These are phyloP conservation scores for Lagenidium giganteum DNA, from an alignment of 352 stramenopile species.

Conservation along the genomic window DNA sequence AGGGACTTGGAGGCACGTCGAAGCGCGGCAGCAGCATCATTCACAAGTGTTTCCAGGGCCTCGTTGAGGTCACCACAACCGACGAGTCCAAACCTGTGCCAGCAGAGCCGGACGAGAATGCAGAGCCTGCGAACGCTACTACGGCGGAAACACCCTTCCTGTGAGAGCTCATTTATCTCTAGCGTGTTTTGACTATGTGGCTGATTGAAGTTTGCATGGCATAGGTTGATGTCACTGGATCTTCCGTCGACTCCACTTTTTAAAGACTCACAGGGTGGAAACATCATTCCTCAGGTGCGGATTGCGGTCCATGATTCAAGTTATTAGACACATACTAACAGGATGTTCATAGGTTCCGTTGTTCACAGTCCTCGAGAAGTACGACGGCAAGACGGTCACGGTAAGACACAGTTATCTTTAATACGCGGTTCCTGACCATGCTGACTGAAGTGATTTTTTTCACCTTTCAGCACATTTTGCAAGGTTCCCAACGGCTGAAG, in stretches of 20 bases:
- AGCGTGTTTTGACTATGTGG: background rate
- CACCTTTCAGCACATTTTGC: constrained; percentile 55
- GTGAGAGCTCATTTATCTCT: constrained; percentile 33
- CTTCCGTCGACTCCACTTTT: constrained; percentile 98
- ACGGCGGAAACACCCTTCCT: constrained; percentile 59
- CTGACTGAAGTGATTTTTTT: constrained; percentile 6
- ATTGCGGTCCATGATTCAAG: no score
- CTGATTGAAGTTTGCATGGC: constrained; percentile 12
- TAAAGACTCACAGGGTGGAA: constrained; percentile 95
- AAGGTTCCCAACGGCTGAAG: constrained; percentile 77
- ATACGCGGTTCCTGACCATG: background rate
- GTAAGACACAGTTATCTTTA: no score
- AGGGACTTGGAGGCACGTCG: constrained; percentile 78
- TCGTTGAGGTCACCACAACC: constrained; percentile 90
- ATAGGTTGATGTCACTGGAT: constrained; percentile 95
- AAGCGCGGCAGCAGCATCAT: constrained; percentile 91
- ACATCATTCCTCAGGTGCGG: constrained; percentile 94
- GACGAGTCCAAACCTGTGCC: constrained; percentile 39
- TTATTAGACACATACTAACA: no score
- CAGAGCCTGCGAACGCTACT: constrained; percentile 20
- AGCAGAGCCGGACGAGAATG: constrained; percentile 22
- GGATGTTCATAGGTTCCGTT: constrained; percentile 94
- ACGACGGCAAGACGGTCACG: constrained; percentile 88
- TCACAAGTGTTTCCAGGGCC: constrained; percentile 95
- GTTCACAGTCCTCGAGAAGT: constrained; percentile 97